Percentiles rank a stretch among this genome's conserved stretches.
phyloP scores from a whole-genome alignment of 352 stramenopile species.

The Poterioochromonas sp. region DNA sequence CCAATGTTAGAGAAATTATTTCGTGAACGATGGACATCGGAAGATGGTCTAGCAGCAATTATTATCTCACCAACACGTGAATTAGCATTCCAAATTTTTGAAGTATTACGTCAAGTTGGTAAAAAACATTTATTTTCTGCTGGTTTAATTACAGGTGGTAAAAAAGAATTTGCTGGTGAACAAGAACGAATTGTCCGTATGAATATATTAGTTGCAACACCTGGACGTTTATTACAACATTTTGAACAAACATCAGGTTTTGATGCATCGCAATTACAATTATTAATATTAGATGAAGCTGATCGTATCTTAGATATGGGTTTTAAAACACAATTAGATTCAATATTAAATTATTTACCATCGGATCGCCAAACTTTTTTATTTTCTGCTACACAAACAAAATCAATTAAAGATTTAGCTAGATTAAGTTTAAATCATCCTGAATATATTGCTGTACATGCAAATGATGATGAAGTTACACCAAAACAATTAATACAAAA shows the following conservation, averaged over 20 bases:
- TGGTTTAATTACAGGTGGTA: constrained; percentile 90
- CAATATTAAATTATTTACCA: constrained; percentile 63
- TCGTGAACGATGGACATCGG: constrained; percentile 64
- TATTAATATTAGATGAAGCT: constrained; percentile 69
- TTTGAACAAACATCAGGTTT: constrained; percentile 96
- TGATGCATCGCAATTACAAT: constrained; percentile 78
- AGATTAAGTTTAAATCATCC: constrained; percentile 82
- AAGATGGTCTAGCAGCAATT: constrained; percentile 88
- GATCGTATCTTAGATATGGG: constrained; percentile 86
- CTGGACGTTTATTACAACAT: constrained; percentile 91
- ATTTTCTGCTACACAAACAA: constrained; percentile 94
- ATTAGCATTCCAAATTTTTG: constrained; percentile 97
- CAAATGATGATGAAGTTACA: constrained; percentile 68
- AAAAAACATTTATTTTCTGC: constrained; percentile 89
- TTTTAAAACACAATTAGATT: constrained; percentile 70
- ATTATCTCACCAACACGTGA: constrained; percentile 96
- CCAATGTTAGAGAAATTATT: constrained; percentile 78
- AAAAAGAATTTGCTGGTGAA: constrained; percentile 81
- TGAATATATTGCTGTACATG: constrained; percentile 93
- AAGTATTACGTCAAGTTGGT: constrained; percentile 88
- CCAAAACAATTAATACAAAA: constrained; percentile 83
- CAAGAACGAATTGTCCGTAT: constrained; percentile 83
- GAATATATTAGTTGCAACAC: constrained; percentile 95
- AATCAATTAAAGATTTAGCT: constrained; percentile 89
- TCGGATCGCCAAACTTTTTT: constrained; percentile 83